These are phyloP conservation scores for Obelidium mucronatum DNA, from an alignment of 192 early-diverging fungal genomes.

Conservation along the genomic window DNA sequence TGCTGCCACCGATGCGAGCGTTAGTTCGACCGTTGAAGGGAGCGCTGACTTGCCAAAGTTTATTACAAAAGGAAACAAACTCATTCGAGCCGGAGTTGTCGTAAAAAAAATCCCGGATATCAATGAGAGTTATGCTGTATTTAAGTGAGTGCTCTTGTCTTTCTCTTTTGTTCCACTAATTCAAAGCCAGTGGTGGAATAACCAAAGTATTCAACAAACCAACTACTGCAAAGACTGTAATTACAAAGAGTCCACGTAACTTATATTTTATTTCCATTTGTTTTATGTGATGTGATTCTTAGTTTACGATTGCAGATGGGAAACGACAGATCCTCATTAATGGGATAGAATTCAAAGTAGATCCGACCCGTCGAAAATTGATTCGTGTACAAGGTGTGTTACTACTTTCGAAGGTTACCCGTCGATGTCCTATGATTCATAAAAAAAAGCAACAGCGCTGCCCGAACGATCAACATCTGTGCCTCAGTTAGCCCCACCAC, in stretches of 20 bases:
- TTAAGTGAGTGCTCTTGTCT: not conserved
- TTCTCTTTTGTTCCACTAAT: not conserved
- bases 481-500: not conserved
- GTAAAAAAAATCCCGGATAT: slow-evolving; percentile 17
- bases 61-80: slow-evolving; percentile 20
- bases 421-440: not conserved
- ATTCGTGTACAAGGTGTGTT: slow-evolving; percentile 7
- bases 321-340: slow-evolving; percentile 7
- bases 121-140: not conserved
- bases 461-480: not conserved
- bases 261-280: not conserved
- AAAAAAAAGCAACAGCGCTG: not conserved
- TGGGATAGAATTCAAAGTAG: slow-evolving; percentile 8
- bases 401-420: not conserved
- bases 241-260: slow-evolving; percentile 17
- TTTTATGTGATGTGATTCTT: not conserved
- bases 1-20: not conserved
- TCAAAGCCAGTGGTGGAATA: not conserved
- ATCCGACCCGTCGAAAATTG: not conserved
- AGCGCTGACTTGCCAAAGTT: slow-evolving; percentile 5
- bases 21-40: not conserved
- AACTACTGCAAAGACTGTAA: not conserved
- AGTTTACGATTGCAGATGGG: too few relatives aligned
- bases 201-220: slow-evolving; percentile 21
- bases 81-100: slow-evolving; percentile 16